Evolutionary conservation across 768 basidiomycete species (phyloP), one percentile per base, ranked within the genome.

Genomic region (Tylopilus sp.): DNA sequence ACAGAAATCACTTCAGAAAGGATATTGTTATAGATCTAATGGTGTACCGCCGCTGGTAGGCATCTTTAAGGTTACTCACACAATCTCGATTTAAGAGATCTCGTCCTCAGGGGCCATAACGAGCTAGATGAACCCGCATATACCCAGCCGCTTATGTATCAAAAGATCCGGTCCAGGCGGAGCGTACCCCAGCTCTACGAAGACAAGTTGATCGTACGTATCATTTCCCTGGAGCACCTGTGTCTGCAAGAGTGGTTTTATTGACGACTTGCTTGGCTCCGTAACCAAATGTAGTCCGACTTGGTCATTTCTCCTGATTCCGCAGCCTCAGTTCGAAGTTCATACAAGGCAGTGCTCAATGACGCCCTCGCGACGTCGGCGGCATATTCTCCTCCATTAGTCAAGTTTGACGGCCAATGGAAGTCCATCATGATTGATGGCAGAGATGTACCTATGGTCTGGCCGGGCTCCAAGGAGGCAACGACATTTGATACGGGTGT

Each of bases 121-220:
- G 92, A 94, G 67, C 77, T 93, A 26, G 90, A 94, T 61, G 79
- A 93, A 46, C 91, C 91, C 0, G 81, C 82, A 15, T 88, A 92
- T 65, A 95, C 94, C 0, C 87, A 86, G 52, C 93, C 94, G 0
- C 71, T 85, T 10, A 97, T 95, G 93, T 97, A 97, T 69, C 78
- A 89, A 67, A 82, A 88, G 70, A 95, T 95, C 60, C 79, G 83
- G 6, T 78, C 83, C 0, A 75, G 92, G 43, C 79, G 76, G 41
- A 88, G 86, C 12, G 90, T 93, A 5, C 91, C 91, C 6, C 75
- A 83, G 46, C 71, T 91, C 12, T 95, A 94, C 64, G 91, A 94
- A 62, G 79, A 86, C 40, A 84, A 83, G 40, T 76, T 94, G 6
- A 75, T 84, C 45, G 91, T 91, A 50, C 42, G 82, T 73, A 17